phyloP scores from a whole-genome alignment of 148 eudicot genomes.

The Polygonum maritimum region DNA sequence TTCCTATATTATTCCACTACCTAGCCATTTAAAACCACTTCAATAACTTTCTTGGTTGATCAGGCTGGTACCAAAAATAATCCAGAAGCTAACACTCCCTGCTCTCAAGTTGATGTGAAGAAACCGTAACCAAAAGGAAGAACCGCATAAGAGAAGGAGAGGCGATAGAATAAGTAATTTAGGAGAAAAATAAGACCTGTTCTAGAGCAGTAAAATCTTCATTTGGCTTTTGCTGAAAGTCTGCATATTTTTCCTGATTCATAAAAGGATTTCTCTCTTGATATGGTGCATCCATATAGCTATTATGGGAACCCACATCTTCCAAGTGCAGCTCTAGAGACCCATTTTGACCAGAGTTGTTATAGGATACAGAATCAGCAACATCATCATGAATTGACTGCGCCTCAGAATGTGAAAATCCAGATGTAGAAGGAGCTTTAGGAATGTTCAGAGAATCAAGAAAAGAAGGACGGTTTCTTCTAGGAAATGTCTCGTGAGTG shows the following conservation, averaged over 20 bases:
- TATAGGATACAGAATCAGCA: conserved; percentile 28
- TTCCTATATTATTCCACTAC: neutral
- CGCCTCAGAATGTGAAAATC: conserved; percentile 23
- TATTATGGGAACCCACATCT: conserved; percentile 15
- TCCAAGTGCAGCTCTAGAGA: conserved; percentile 20
- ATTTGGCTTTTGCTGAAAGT: conserved; percentile 45
- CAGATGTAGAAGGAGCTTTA: conserved; percentile 38
- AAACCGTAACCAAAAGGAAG: neutral
- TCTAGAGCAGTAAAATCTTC: conserved; percentile 95
- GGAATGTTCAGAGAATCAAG: conserved; percentile 70
- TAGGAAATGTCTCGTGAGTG: conserved; percentile 33
- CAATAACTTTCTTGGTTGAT: neutral
- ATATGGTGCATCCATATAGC: conserved; percentile 24
- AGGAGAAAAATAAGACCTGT: conserved; percentile 37
- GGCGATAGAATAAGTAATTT: conserved; percentile 13
- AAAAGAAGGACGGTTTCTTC: conserved; percentile 81
- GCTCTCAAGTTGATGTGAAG: neutral
- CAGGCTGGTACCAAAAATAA: neutral
- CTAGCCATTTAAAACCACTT: neutral
- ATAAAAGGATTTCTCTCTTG: conserved; percentile 25
- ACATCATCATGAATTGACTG: conserved; percentile 19
- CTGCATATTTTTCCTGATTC: conserved; percentile 30
- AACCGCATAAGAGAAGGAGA: neutral
- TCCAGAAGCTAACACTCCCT: neutral
- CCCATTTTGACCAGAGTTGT: conserved; percentile 14